Base-by-base conservation (phyloP, 139 green algal genomes). In the Yamagishiella unicocca region DNA sequence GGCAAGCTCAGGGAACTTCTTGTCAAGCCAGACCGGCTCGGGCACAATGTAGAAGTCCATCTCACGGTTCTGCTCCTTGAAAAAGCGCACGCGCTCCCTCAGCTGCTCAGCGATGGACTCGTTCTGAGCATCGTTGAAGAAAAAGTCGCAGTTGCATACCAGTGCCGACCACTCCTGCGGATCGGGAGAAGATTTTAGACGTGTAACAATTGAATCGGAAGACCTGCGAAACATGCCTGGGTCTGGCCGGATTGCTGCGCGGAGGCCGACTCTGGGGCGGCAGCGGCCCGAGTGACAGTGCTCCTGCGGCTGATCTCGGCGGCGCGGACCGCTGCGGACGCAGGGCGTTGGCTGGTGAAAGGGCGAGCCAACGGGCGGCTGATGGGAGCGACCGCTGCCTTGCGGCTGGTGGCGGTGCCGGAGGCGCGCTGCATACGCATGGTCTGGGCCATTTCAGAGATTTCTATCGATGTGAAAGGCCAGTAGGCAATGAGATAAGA, bases 51-150 rank as follows among this genome's bases (percentile, higher is more conserved):
- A 97, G 79, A 98, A 97, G 76, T 98, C 95, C 5, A 88, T 61
- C 19, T 95, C 89, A 6, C 78, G 68, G 85, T 88, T 82, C 82
- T 93, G 90, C 91, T 95, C 92, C 82, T 93, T 93, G 27, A 95
- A 93, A 72, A 93, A 94, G 27, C 96, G 90, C 55, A 95, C 91
- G 10, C 92, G 91, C 90, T 98, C 96, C 25, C 96, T 92, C 82
- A 98, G 92, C 92, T 98, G 95, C 94, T 98, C 96, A 37, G 96
- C 95, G 35, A 98, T 78, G 2, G 95, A 90, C 85, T 98, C 96
- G 84, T 98, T 98, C 89, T 98, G 96, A 1, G 95, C 90, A 85
- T 98, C 96, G 82, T 96, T 96, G 87, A 97, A 95, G 89, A 96
- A 96, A 73, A 97, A 98, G 31, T 98, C 96, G 14, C 94, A 93